Evolutionary conservation across 108 stramenopile genomes (phyloP).

Genomic region (Conticribra guillardii): DNA sequence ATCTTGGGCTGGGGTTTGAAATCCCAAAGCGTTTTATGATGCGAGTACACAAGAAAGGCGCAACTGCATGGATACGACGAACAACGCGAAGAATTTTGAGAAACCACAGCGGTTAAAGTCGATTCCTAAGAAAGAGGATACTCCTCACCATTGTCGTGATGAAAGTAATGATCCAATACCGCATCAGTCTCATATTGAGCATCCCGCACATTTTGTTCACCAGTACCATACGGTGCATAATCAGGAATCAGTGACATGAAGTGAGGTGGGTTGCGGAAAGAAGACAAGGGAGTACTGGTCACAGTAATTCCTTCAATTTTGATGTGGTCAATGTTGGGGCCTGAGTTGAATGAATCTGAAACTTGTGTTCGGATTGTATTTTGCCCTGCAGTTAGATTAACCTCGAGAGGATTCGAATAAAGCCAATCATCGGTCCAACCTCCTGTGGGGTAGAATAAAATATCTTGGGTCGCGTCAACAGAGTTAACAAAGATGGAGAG

Average conservation of each 20-base stretch:
- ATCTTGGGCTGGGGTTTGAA: conserved; percentile 70
- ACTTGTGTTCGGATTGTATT: conserved; percentile 28
- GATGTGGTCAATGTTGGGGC: conserved; percentile 46
- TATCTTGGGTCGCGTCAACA: background rate
- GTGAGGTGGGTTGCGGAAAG: conserved; percentile 68
- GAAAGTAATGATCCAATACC: conserved; percentile 35
- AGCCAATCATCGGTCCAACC: conserved; percentile 33
- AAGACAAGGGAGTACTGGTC: conserved; percentile 5
- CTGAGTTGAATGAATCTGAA: conserved; percentile 4
- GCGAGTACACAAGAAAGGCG: conserved; percentile 63
- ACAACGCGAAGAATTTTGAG: no score
- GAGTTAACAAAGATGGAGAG: conserved; percentile 23
- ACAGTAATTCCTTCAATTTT: conserved; percentile 35
- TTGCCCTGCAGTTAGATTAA: conserved; percentile 16
- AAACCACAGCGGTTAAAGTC: no score
- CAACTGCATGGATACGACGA: no score
- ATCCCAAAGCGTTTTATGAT: conserved; percentile 64
- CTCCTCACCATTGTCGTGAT: no score
- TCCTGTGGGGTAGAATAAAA: conserved; percentile 28
- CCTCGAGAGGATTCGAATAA: conserved; percentile 15
- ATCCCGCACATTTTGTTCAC: conserved; percentile 56
- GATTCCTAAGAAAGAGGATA: no score
- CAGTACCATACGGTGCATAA: conserved; percentile 21
- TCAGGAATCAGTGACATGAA: conserved; percentile 48
- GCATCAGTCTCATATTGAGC: conserved; percentile 62